Evolutionary conservation across 208 protist species (phyloP).

Genomic region (Crithidia bombi): DNA sequence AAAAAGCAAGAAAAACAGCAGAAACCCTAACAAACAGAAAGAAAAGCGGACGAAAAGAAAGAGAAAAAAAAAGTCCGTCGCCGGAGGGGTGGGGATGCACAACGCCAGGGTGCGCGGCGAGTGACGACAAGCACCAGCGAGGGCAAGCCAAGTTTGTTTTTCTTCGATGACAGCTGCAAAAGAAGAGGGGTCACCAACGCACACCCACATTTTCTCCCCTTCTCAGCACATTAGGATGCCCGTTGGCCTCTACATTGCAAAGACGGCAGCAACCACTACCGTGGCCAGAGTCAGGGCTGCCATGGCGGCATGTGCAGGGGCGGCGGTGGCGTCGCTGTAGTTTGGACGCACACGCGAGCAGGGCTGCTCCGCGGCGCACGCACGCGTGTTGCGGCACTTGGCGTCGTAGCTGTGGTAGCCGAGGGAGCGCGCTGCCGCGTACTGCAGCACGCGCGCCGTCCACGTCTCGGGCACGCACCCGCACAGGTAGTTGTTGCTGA

Average conservation of each 20-base stretch:
- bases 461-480: slow-evolving; percentile 22
- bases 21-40: background rate
- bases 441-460: slow-evolving; percentile 8
- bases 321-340: slow-evolving; percentile 10
- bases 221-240: no score
- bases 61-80: no score
- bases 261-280: background rate
- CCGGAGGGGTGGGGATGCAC: no score
- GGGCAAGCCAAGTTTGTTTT: slow-evolving; percentile 2
- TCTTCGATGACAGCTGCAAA: background rate
- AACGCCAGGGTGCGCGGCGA: no score
- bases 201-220: no score
- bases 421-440: slow-evolving; percentile 12
- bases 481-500: slow-evolving; percentile 24
- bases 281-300: slow-evolving; percentile 2
- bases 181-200: no score
- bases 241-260: slow-evolving; percentile 7
- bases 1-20: background rate
- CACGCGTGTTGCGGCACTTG: slow-evolving; percentile 7
- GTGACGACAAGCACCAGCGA: no score
- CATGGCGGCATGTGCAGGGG: background rate
- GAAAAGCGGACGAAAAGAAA: slow-evolving; percentile 18
- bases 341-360: slow-evolving; percentile 8
- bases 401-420: slow-evolving; percentile 3
- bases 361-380: slow-evolving; percentile 6